Evolutionary conservation across 805 yeast genomes (phyloP), one percentile per base, ranked within the genome.

Genomic region (Ogataea kodamae): DNA sequence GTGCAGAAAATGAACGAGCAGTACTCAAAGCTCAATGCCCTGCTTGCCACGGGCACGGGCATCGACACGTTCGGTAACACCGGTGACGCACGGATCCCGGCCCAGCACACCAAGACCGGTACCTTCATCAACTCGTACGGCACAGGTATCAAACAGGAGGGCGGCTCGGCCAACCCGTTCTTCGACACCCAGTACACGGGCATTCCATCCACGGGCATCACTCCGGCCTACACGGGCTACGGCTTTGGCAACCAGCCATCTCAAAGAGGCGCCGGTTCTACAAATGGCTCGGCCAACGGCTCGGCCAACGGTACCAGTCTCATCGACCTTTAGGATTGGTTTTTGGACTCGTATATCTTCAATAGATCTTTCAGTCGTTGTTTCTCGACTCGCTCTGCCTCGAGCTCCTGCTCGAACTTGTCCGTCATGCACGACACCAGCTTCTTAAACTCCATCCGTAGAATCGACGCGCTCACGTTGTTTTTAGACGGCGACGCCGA

Each of bases 1-100:
- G 67, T 72, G 17, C 74, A 72, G 50, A 65, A 61, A 38, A 70
- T 76, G 51, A 71, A 75, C 41, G 76, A 74, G 27, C 67, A 73
- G 52, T 62, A 74, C 69, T 67, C 87, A 42, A 89, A 84, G 40
- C 72, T 90, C 53, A 88, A 88, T 63, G 72, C 74, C 34, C 67
- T 89, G 35, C 66, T 90, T 45, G 86, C 92, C 9, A 74, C 77
- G 26, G 97, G 96, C 18, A 85, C 95, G 0, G 97, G 96, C 19
- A 68, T 87, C 37, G 98, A 89, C 63, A 89, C 97, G 0, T 92
- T 85, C 59, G 95, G 95, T 56, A 87, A 86, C 59, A 78, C 82
- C 11, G 95, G 95, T 35, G 80, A 76, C 13, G 59, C 77, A 6
- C 78, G 96, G 64, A 74, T 90, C 35, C 96, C 97, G 3, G 94